A percentile compares a stretch with the other conserved stretches of the same genome.
phyloP scores from a whole-genome alignment of 2,329 filamentous ascomycete genomes.

The Fusarium scirpi region DNA sequence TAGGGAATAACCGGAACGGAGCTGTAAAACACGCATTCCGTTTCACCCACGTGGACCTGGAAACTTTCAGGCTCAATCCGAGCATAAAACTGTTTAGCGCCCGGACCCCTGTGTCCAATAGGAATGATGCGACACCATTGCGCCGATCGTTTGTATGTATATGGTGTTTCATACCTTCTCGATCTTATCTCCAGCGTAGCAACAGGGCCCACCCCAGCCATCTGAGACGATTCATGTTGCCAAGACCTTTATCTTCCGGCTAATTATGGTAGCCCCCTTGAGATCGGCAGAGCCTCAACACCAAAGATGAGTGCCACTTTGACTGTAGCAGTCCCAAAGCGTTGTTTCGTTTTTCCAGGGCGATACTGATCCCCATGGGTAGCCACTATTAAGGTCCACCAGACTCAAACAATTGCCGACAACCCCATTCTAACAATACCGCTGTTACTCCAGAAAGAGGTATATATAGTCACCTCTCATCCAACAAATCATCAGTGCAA shows the following conservation, averaged over 20 bases:
- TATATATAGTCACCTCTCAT: not conserved
- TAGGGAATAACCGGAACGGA: not conserved
- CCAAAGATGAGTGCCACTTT: not conserved
- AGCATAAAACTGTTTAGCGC: not conserved
- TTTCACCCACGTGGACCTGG: not conserved
- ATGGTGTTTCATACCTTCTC: not conserved
- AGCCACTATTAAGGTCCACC: not conserved
- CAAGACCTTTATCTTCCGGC: constrained; percentile 1
- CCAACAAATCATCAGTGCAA: not conserved
- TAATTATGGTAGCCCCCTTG: constrained; percentile 1
- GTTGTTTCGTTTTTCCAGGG: not conserved
- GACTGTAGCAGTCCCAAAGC: not conserved
- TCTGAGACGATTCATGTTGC: not conserved
- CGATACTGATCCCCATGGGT: not conserved
- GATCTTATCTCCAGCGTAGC: constrained; percentile 3
- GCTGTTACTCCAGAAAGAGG: not conserved
- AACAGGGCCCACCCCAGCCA: not conserved
- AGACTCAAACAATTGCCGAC: not conserved
- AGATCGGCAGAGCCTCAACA: constrained; percentile 1
- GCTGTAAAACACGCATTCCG: not conserved
- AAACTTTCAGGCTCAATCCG: not conserved
- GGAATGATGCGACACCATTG: not conserved
- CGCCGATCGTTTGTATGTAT: not conserved
- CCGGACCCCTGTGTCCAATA: not conserved
- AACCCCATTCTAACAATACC: not conserved